Evolutionary conservation across 139 green algal species (phyloP).

Genomic region (Tetradesmus lagerheimii): DNA sequence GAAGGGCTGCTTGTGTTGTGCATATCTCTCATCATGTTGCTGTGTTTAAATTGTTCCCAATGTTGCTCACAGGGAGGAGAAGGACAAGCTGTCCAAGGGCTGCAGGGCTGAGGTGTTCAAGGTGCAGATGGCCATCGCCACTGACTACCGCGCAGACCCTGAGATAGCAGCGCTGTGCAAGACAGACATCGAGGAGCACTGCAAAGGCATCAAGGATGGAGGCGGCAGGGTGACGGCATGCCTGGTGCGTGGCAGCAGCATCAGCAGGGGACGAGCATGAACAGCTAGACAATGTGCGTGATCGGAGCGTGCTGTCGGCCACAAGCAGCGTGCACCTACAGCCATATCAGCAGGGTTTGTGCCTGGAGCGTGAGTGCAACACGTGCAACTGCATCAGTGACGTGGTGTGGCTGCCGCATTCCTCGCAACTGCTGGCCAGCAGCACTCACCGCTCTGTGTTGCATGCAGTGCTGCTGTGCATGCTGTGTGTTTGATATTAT

Average conservation of each 20-base stretch:
- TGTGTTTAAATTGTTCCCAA: too few relatives aligned
- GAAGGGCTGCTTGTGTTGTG: too few relatives aligned
- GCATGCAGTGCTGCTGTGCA: too few relatives aligned
- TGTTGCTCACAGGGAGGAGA: slow-evolving; percentile 52
- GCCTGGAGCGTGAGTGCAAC: not conserved
- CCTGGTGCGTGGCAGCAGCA: slow-evolving; percentile 59
- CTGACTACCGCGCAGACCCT: slow-evolving; percentile 73
- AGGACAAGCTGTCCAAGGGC: slow-evolving; percentile 51
- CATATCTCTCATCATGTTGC: too few relatives aligned
- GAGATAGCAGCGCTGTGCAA: slow-evolving; percentile 67
- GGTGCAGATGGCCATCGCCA: slow-evolving; percentile 66
- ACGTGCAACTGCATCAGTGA: too few relatives aligned
- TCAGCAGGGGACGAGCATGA: not conserved
- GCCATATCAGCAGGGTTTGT: not conserved
- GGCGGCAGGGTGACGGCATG: slow-evolving; percentile 76
- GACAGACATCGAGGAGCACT: slow-evolving; percentile 61
- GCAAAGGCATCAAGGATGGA: slow-evolving; percentile 68
- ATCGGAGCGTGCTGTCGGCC: not conserved
- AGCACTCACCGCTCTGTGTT: too few relatives aligned
- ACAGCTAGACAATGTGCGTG: not conserved
- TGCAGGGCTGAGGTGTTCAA: slow-evolving; percentile 73
- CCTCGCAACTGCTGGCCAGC: too few relatives aligned
- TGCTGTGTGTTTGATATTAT: not conserved
- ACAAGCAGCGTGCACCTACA: not conserved
- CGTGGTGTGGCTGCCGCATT: too few relatives aligned